These are phyloP conservation scores for Alternaria conjuncta DNA, from an alignment of 2,329 filamentous ascomycete species.

Conservation along the genomic window DNA sequence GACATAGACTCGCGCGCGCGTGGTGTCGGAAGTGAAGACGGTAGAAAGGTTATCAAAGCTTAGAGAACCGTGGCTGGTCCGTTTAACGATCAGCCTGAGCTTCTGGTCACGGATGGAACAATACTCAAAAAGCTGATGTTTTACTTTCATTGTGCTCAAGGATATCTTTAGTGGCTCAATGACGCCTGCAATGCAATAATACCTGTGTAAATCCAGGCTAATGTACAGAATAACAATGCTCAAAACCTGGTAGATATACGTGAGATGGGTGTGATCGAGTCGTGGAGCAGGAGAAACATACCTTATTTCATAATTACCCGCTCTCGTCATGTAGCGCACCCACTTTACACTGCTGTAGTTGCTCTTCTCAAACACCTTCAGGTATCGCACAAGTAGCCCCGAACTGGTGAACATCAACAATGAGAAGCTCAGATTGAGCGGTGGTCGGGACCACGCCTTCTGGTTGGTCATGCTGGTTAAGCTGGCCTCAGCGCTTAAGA, in stretches of 20 bases:
- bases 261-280: not conserved
- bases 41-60: no score
- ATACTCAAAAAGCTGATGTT: conserved; percentile 1
- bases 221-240: conserved; percentile 6
- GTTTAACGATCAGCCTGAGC: not conserved
- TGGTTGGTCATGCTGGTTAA: conserved; percentile 98
- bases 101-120: not conserved
- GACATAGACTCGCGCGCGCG: no score
- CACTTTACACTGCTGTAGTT: conserved; percentile 99
- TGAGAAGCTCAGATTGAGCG: conserved; percentile 88
- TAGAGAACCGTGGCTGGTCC: not conserved
- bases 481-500: conserved; percentile 90
- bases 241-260: conserved; percentile 9
- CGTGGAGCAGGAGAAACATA: conserved; percentile 46
- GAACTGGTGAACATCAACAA: conserved; percentile 98
- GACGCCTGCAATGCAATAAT: conserved; percentile 36
- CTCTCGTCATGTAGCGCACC: conserved; percentile 98
- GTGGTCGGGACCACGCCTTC: conserved; percentile 94
- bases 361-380: conserved; percentile 99
- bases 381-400: conserved; percentile 86
- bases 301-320: conserved; percentile 97
- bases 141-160: conserved; percentile 10
- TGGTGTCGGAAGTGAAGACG: no score
- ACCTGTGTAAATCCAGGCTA: not conserved
- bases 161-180: conserved; percentile 13